These are phyloP conservation scores for Podosphaera xanthii DNA, from an alignment of 2,329 filamentous ascomycete species.

Conservation along the genomic window DNA sequence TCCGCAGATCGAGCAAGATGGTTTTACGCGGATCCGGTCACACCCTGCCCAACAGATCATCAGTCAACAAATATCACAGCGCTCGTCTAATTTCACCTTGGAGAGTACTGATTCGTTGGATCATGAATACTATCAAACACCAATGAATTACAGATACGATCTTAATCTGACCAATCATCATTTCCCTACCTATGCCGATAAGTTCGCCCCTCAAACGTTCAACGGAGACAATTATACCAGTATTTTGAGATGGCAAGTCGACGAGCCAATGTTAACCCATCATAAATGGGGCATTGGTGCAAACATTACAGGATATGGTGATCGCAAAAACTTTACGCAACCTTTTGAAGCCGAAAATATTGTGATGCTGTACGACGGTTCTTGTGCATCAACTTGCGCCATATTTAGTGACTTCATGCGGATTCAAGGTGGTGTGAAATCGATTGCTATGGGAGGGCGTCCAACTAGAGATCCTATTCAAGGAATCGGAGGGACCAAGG, in stretches of 20 bases:
- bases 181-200: conserved; percentile 8
- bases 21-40: conserved; percentile 8
- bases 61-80: conserved; percentile 6
- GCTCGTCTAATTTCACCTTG: conserved; percentile 5
- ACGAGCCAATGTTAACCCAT: conserved; percentile 7
- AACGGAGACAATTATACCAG: conserved; percentile 7
- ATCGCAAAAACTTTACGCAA: conserved; percentile 11
- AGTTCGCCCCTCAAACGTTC: conserved; percentile 7
- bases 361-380: conserved; percentile 24
- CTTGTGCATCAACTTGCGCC: conserved; percentile 35
- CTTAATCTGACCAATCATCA: conserved; percentile 7
- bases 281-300: conserved; percentile 9
- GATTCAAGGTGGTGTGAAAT: conserved; percentile 25
- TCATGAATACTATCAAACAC: conserved; percentile 6
- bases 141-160: conserved; percentile 9
- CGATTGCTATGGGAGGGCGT: conserved; percentile 34
- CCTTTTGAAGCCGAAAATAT: conserved; percentile 21
- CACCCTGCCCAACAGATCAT: conserved; percentile 9
- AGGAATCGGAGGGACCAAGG: conserved; percentile 39
- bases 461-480: conserved; percentile 32
- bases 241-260: conserved; percentile 10
- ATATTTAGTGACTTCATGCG: conserved; percentile 32
- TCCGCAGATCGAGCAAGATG: conserved; percentile 12
- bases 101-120: conserved; percentile 5
- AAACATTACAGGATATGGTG: conserved; percentile 16